These are phyloP conservation scores for Ambrosia artemisiifolia DNA, from an alignment of 129 eudicot genomes.

Conservation along the genomic window DNA sequence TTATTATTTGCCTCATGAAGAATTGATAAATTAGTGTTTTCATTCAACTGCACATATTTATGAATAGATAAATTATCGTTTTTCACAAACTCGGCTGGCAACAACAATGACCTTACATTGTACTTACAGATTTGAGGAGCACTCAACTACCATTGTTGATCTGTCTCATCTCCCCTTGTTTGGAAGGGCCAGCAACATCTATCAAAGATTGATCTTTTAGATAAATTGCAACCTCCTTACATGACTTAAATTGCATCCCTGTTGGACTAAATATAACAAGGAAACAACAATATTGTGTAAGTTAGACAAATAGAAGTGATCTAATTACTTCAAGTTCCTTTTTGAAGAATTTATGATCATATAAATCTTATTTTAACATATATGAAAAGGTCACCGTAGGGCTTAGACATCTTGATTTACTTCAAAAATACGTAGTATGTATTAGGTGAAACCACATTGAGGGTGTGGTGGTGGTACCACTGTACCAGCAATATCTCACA, in stretches of 20 bases:
- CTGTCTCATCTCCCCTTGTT: slow-evolving; percentile 23
- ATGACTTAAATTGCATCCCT: slow-evolving; percentile 17
- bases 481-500: neutral
- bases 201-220: slow-evolving; percentile 23
- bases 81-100: slow-evolving; percentile 5
- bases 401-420: neutral
- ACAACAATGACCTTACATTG: slow-evolving; percentile 11
- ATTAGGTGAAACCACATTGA: neutral
- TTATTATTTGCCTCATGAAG: slow-evolving; percentile 21
- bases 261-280: slow-evolving; percentile 27
- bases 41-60: slow-evolving; percentile 20
- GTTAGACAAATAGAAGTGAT: neutral
- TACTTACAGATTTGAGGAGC: slow-evolving; percentile 20
- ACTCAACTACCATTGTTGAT: slow-evolving; percentile 9
- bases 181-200: slow-evolving; percentile 6
- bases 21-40: slow-evolving; percentile 13
- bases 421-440: neutral
- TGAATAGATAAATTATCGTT: neutral
- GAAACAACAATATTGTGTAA: slow-evolving; percentile 13
- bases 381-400: neutral
- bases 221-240: slow-evolving; percentile 25
- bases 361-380: neutral
- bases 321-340: neutral
- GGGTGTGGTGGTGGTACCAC: neutral
- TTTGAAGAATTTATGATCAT: neutral